Conservation (phyloP, 805 yeast species). For the Suhomyces faveliae region DNA sequence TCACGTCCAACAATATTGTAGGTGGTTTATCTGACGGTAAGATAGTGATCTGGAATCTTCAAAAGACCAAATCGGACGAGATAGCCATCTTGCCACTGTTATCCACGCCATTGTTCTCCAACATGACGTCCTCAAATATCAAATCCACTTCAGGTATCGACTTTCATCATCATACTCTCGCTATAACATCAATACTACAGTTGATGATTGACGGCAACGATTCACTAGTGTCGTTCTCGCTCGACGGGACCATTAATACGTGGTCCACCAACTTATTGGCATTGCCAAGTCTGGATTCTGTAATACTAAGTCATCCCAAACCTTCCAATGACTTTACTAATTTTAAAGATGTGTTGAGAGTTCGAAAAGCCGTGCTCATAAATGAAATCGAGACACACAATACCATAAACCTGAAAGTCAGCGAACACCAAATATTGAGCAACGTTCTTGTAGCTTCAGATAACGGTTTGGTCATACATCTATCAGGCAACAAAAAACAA, state of each 20-base stretch:
- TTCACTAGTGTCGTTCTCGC: slow-evolving; percentile 19
- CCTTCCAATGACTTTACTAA: slow-evolving; percentile 9
- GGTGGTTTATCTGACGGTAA: slow-evolving; percentile 53
- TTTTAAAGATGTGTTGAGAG: slow-evolving; percentile 8
- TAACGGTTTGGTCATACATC: slow-evolving; percentile 17
- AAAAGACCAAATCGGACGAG: slow-evolving; percentile 2
- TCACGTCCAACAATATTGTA: slow-evolving; percentile 38
- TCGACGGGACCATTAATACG: slow-evolving; percentile 27
- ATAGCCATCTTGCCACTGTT: slow-evolving; percentile 23
- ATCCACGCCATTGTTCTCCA: slow-evolving; percentile 22
- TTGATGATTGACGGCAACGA: slow-evolving; percentile 20
- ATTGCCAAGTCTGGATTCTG: slow-evolving; percentile 22
- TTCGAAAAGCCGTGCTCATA: slow-evolving; percentile 6
- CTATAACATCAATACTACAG: slow-evolving; percentile 25
- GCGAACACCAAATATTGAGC: slow-evolving; percentile 17
- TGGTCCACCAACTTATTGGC: slow-evolving; percentile 37
- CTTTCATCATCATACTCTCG: slow-evolving; percentile 17
- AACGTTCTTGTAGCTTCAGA: slow-evolving; percentile 19
- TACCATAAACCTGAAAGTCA: not conserved
- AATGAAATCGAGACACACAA: slow-evolving; percentile 1
- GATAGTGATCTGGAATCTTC: slow-evolving; percentile 50
- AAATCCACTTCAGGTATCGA: not conserved
- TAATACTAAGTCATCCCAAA: slow-evolving; percentile 12
- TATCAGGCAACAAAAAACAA: slow-evolving; percentile 16
- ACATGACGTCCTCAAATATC: not conserved